Conservation (phyloP, 208 protist species). For the Leishmania amazonensis region DNA sequence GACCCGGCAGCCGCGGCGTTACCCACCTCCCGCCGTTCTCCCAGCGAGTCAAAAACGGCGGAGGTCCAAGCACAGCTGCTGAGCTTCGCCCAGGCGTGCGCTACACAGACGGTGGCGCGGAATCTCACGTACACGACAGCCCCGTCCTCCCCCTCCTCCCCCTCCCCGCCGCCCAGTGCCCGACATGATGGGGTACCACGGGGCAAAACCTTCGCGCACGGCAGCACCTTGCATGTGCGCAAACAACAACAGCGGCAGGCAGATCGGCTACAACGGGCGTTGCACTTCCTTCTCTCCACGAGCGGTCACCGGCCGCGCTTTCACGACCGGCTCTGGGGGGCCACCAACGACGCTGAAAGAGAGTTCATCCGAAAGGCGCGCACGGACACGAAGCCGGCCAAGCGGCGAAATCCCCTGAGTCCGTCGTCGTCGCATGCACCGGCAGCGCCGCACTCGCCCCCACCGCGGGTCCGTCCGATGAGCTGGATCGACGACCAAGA, state of each 20-base stretch:
- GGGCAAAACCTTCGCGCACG: neutral
- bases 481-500: conserved; percentile 33
- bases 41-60: neutral
- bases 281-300: conserved; percentile 34
- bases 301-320: conserved; percentile 11
- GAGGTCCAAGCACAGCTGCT: conserved; percentile 9
- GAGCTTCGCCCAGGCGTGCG: conserved; percentile 23
- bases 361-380: neutral
- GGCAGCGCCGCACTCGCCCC: neutral
- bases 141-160: neutral
- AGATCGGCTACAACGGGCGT: conserved; percentile 21
- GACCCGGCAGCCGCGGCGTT: neutral
- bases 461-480: conserved; percentile 20
- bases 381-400: neutral
- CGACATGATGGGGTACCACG: neutral
- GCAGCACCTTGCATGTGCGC: neutral
- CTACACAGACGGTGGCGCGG: conserved; percentile 10
- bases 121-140: conserved; percentile 20
- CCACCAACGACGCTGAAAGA: conserved; percentile 20
- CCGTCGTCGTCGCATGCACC: neutral
- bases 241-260: conserved; percentile 17
- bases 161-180: neutral
- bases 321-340: conserved; percentile 24
- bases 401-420: neutral
- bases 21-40: neutral